Evolutionary conservation across 2,329 filamentous ascomycete genomes (phyloP), one percentile per base, ranked within the genome.

Genomic region (Colletotrichum musicola): DNA sequence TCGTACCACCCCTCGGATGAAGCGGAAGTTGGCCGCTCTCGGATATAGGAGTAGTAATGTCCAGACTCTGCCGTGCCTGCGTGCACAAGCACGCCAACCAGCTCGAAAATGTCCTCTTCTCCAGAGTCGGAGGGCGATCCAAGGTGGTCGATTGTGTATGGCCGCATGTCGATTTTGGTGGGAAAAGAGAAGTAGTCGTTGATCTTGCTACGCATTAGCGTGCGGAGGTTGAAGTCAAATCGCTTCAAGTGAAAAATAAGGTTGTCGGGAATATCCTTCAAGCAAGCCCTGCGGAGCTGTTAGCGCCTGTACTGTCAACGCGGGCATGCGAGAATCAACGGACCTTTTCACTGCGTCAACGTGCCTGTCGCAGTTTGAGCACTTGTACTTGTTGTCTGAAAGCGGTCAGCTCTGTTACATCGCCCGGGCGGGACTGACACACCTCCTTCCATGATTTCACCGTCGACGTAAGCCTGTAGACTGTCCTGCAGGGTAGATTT

Each of bases 1-100:
- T 97, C 93, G 10, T 97, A 86, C 96, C 96, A 99, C 5, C 82
- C 81, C 12, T 82, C 81, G 4, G 77, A 77, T 40, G 81, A 77
- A 14, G 78, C 78, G 20, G 85, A 80, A 16, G 81, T 84, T 20
- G 93, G 89, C 18, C 94, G 88, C 77, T 97, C 92, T 61, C 94
- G 92, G 71, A 97, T 94, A 77, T 94, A 98, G 0, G 95, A 98
- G 80, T 98, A 98, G 81, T 99, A 99, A 78, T 99, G 96, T 0
- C 96, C 96, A 30, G 94, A 95, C 76, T 98, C 94, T 13, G 95
- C 94, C 3, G 93, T 97, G 16, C 96, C 96, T 14, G 93, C 92
- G 77, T 99, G 96, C 1, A 99, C 94, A 18, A 99, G 89, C 53
- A 99, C 89, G 3, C 96, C 96, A n/a, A 97, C 95, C 3, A 99